Evolutionary conservation across 805 yeast species (phyloP).

Genomic region (Ogataea wickerhamii): DNA sequence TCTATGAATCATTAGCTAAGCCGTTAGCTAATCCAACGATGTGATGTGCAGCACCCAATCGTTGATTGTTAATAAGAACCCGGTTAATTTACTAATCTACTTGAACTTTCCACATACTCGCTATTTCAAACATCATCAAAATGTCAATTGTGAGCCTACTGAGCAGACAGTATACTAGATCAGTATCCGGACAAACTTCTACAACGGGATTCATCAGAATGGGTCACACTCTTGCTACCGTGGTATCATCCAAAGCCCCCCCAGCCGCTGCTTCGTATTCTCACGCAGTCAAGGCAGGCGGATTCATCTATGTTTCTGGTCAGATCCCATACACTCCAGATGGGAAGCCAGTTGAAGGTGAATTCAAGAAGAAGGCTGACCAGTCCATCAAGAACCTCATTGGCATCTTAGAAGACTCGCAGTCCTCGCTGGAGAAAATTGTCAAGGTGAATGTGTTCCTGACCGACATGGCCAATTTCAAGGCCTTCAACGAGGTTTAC

Average conservation of each 20-base stretch:
- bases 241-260: slow-evolving; percentile 77
- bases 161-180: slow-evolving; percentile 2
- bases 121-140: background rate
- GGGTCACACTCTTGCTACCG: slow-evolving; percentile 38
- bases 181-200: background rate
- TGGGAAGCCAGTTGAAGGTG: slow-evolving; percentile 73
- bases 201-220: slow-evolving; percentile 25
- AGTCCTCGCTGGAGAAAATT: slow-evolving; percentile 76
- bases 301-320: slow-evolving; percentile 88
- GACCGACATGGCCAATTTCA: slow-evolving; percentile 86
- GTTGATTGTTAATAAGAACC: too few relatives aligned
- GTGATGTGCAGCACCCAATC: too few relatives aligned
- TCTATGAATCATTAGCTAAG: too few relatives aligned
- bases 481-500: slow-evolving; percentile 81
- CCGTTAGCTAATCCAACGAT: too few relatives aligned
- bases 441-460: slow-evolving; percentile 88
- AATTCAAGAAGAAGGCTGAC: slow-evolving; percentile 73
- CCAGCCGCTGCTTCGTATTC: slow-evolving; percentile 97
- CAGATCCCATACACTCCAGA: slow-evolving; percentile 90
- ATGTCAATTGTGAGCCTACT: background rate
- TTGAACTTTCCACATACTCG: too few relatives aligned
- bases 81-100: too few relatives aligned
- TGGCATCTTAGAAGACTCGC: slow-evolving; percentile 77
- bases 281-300: slow-evolving; percentile 91
- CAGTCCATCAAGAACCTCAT: slow-evolving; percentile 66